Percentiles rank a stretch among this genome's conserved stretches.
These are phyloP conservation scores for Acacia concinna DNA, from an alignment of 331 rosid species.

Conservation along the genomic window DNA sequence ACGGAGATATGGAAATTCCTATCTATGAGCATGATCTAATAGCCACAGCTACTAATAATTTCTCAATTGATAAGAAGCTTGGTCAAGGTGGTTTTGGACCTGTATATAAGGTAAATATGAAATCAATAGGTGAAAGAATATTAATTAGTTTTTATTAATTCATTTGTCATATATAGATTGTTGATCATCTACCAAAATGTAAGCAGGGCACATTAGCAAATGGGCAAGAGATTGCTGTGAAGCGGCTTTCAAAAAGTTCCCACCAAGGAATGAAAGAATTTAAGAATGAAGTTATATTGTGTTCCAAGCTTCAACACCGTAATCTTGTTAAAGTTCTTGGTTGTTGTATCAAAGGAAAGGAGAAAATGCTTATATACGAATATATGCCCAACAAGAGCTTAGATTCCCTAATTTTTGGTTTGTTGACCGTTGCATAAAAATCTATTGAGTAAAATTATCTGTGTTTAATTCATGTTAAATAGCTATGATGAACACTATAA, in stretches of 20 bases:
- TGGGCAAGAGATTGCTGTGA: slow-evolving; percentile 19
- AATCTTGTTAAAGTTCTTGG: neutral
- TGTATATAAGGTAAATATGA: slow-evolving; percentile 36
- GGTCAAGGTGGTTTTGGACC: slow-evolving; percentile 47
- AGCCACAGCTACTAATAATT: slow-evolving; percentile 16
- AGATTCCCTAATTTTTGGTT: slow-evolving; percentile 40
- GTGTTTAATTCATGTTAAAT: neutral
- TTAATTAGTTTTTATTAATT: too few species aligned
- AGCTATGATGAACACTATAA: too few species aligned
- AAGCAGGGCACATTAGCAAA: neutral
- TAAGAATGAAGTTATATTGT: too few species aligned
- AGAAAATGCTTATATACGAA: neutral
- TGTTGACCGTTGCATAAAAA: slow-evolving; percentile 6
- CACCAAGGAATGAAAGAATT: slow-evolving; percentile 31
- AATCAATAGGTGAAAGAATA: too few species aligned
- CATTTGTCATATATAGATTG: too few species aligned
- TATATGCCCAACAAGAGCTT: neutral
- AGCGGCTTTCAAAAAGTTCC: neutral
- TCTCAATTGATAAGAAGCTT: slow-evolving; percentile 3
- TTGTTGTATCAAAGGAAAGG: neutral
- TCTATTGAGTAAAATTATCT: neutral
- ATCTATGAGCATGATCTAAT: slow-evolving; percentile 10
- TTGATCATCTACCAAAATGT: too few species aligned
- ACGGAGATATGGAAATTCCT: neutral
- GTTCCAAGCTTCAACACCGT: neutral